phyloP scores from a whole-genome alignment of 179 eudicot species.

The Carnegiea gigantea region DNA sequence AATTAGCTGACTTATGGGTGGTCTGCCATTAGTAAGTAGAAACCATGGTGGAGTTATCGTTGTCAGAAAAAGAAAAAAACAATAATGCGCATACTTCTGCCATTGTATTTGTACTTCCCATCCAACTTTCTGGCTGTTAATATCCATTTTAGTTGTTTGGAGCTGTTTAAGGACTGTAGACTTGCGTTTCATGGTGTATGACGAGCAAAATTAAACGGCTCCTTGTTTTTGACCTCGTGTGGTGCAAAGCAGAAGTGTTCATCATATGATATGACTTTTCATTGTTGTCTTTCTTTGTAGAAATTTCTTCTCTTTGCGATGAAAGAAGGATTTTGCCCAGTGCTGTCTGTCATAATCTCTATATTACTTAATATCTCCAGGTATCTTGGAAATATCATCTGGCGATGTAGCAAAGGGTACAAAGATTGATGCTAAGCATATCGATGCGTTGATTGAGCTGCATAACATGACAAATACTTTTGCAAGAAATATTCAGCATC shows the following conservation, averaged over 20 bases:
- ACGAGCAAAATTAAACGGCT: background rate
- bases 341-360: background rate
- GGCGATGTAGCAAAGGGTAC: slow-evolving; percentile 81
- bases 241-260: background rate
- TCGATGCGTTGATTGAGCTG: slow-evolving; percentile 80
- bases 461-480: slow-evolving; percentile 84
- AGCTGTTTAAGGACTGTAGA: background rate
- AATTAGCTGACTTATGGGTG: background rate
- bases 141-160: background rate
- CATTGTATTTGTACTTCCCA: background rate
- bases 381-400: slow-evolving; percentile 76
- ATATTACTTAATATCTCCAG: slow-evolving; percentile 36
- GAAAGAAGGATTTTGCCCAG: background rate
- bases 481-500: slow-evolving; percentile 89
- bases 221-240: background rate
- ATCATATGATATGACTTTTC: background rate
- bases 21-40: background rate
- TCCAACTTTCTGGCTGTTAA: background rate
- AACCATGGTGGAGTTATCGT: background rate
- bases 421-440: slow-evolving; percentile 77
- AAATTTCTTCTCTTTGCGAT: background rate
- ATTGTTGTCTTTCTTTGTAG: background rate
- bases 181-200: background rate
- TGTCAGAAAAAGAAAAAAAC: background rate
- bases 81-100: background rate